phyloP scores from a whole-genome alignment of 345 rosid species.

The Rhizophora apiculata region DNA sequence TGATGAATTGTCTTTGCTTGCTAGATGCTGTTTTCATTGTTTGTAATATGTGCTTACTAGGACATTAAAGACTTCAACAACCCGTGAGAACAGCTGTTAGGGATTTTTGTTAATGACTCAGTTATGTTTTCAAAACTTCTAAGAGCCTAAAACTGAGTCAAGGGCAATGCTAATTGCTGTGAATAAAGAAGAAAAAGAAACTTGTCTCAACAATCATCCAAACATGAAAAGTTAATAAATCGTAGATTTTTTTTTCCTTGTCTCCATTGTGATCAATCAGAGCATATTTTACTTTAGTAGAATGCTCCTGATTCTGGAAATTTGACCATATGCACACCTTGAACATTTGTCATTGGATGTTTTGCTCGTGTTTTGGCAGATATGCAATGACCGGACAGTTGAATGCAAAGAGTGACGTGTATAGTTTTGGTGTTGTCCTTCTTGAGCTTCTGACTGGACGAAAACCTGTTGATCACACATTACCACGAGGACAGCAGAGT shows the following conservation, averaged over 20 bases:
- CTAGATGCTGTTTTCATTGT: not conserved
- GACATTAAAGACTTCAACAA: not conserved
- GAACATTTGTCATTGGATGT: not conserved
- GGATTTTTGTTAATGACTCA: not conserved
- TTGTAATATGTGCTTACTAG: not conserved
- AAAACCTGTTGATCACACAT: conserved; percentile 39
- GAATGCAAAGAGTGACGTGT: conserved; percentile 39
- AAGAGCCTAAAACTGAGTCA: conserved; percentile 2
- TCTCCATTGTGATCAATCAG: not conserved
- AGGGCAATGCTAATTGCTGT: conserved; percentile 1
- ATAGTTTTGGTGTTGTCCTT: conserved; percentile 39
- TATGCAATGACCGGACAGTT: conserved; percentile 42
- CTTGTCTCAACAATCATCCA: not conserved
- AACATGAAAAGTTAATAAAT: not conserved
- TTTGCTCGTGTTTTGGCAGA: conserved; percentile 16
- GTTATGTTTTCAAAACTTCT: not conserved
- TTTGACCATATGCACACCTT: conserved; percentile 4
- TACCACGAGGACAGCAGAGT: conserved; percentile 42
- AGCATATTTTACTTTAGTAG: not conserved
- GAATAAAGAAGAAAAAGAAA: conserved; percentile 2
- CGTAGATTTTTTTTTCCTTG: conserved; percentile 1
- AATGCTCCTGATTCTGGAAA: not conserved
- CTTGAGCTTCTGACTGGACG: conserved; percentile 40
- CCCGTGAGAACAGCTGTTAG: not conserved
- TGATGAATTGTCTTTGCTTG: conserved; percentile 1